Base-by-base conservation (phyloP, 306 rosid genomes). In the Casuarina cunninghamiana region DNA sequence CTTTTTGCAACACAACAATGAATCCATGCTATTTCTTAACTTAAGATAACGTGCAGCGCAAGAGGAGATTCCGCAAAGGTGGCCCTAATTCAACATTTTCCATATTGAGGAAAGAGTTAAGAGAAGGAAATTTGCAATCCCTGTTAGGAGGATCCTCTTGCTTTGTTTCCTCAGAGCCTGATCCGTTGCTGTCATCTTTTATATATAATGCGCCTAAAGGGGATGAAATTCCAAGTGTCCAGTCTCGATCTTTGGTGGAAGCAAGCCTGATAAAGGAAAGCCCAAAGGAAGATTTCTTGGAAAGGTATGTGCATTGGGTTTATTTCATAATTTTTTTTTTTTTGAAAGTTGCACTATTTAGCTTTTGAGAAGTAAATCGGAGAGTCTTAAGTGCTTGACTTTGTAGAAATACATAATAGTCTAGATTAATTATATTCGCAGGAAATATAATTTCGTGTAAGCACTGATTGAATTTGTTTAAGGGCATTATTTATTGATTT, bases 131-230 rank as follows among this genome's bases (percentile, higher is more conserved):
- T 75, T 76, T 88, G 76, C 96, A 87, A 77, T 80, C 97, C 71
- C 96, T 92, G 80, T 86, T 92, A 26, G 93, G 93, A 66, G 96
- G 96, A 75, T 91, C 98, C 72, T 87, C 88, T 12, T 83, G 68
- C 78, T 16, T 77, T 12, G 66, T 87, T 62, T 75, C 96, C 38
- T 82, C 91, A 2, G 98, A 88, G 74, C 88, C 98, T 6, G 98
- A 95, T 87, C 92, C 92, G 62, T 69, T 95, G 87, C 70, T 95
- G 83, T 87, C 91, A 44, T 92, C 97, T 17, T 95, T 95, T 81
- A 92, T 93, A 43, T 90, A 84, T 85, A 90, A 86, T 83, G 87
- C 91, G 10, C 79, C 75, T 60, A 53, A 63, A 10, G 83, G 71
- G 50, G 85, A 87, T 79, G 91, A 87, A 77, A 75, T 86, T 69